Base-by-base conservation (phyloP, 2,329 filamentous ascomycete genomes). In the Aspergillus sp. region DNA sequence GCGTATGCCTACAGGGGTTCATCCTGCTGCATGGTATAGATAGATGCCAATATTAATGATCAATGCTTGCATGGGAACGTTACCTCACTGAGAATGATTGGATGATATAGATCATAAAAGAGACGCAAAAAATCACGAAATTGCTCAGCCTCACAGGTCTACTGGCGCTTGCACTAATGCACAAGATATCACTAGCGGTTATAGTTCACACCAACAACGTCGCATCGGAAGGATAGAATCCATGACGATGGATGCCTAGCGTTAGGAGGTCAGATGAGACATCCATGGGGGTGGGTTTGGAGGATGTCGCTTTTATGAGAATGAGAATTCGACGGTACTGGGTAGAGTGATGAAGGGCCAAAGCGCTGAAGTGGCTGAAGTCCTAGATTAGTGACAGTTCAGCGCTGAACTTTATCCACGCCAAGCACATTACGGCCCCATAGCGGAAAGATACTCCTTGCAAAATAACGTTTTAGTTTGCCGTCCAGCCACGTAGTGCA, bases 401-500 rank as follows among this genome's bases (percentile, higher is more conserved):
- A 41, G 38, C 38, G 38, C 38, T 41, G 38, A 41, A 41, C 38
- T 41, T 41, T 41, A 41, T 41, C 38, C 38, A 41, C n/a, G 3
- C 3, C 38, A 41, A 41, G 4, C 38, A 41, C 29, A 32, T 32
- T n/a, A n/a, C n/a, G n/a, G n/a, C n/a, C n/a, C n/a, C n/a, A n/a
- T n/a, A n/a, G n/a, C n/a, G n/a, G n/a, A n/a, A 40, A 40, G 36
- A 40, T 40, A 40, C 36, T 6, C 36, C 36, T 9, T 40, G 36
- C 36, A 40, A 40, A 40, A 40, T 40, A 40, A 40, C 36, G 36
- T 40, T 40, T 40, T 40, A 40, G 36, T 40, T 40, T 40, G 36
- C n/a, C 36, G 36, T 40, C 36, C 36, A 40, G 36, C 36, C 36
- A 40, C 36, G 36, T 40, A 40, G 36, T 40, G 7, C 36, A 40